These are phyloP conservation scores for Grosmannia serpens DNA, from an alignment of 2,329 filamentous ascomycete species.

Conservation along the genomic window DNA sequence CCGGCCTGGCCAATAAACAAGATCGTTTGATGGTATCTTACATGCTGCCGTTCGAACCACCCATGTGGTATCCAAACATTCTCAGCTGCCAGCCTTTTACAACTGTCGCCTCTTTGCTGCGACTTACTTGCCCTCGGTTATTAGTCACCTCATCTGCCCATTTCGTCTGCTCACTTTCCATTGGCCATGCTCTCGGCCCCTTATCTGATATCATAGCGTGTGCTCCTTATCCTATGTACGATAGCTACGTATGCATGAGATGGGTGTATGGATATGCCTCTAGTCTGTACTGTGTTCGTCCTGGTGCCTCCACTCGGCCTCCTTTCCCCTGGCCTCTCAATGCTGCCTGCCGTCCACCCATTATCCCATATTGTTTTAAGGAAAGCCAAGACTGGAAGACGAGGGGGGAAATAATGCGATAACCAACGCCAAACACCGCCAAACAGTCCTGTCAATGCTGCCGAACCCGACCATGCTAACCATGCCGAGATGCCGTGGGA, in stretches of 20 bases:
- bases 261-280: not conserved
- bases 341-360: not conserved
- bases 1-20: no score
- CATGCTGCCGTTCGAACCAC: no score
- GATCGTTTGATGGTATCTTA: no score
- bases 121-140: not conserved
- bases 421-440: not conserved
- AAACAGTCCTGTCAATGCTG: constrained; percentile 5
- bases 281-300: not conserved
- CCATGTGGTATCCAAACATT: no score
- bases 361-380: not conserved
- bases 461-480: constrained; percentile 9
- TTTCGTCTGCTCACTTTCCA: not conserved
- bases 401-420: not conserved
- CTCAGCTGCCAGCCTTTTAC: no score
- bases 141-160: not conserved
- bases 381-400: not conserved
- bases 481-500: constrained; percentile 7
- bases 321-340: not conserved
- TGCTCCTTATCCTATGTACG: not conserved
- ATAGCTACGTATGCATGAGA: not conserved
- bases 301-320: not conserved
- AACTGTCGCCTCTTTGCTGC: no score
- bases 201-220: not conserved
- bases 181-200: not conserved